These are phyloP conservation scores for Cryptococcus sp. DNA, from an alignment of 1,284 basidiomycete genomes.

Conservation along the genomic window DNA sequence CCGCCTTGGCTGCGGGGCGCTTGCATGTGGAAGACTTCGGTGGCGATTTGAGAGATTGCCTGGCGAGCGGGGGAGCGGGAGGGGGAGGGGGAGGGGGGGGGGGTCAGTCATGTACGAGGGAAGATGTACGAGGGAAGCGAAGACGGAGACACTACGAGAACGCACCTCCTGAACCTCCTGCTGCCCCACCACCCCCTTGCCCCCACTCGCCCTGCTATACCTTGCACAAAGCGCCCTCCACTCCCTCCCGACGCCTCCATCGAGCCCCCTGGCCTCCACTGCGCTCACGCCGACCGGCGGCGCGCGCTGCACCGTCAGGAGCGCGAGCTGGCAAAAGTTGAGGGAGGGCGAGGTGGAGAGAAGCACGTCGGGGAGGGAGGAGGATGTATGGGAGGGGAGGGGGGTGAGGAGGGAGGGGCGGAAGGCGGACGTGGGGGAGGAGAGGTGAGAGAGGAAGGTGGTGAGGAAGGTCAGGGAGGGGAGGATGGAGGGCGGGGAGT, in stretches of 20 bases:
- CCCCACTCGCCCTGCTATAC: conserved; percentile 57
- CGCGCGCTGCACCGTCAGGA: conserved; percentile 73
- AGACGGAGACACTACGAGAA: conserved; percentile 10
- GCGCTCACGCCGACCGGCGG: conserved; percentile 57
- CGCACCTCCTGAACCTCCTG: conserved; percentile 72
- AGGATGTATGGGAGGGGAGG: conserved; percentile 33
- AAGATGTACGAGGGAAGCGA: neutral
- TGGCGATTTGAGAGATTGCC: conserved; percentile 61
- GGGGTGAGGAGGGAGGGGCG: conserved; percentile 52
- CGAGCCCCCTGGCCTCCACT: conserved; percentile 58
- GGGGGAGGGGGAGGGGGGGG: neutral
- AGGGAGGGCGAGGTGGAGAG: conserved; percentile 68
- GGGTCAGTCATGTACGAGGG: neutral
- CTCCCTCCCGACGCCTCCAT: conserved; percentile 55
- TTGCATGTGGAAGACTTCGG: conserved; percentile 71
- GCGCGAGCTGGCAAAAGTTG: conserved; percentile 83
- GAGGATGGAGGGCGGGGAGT: conserved; percentile 78
- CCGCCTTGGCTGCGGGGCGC: conserved; percentile 61
- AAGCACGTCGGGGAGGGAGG: conserved; percentile 60
- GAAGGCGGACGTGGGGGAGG: conserved; percentile 52
- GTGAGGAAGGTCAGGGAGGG: conserved; percentile 79
- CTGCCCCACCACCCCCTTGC: conserved; percentile 60
- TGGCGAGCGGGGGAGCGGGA: conserved; percentile 29
- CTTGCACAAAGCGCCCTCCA: conserved; percentile 79
- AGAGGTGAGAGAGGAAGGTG: conserved; percentile 65